Percentiles rank a stretch among this genome's conserved stretches.
Evolutionary conservation across 1,284 basidiomycete species (phyloP).

Genomic region (Tausonia pullulans): DNA sequence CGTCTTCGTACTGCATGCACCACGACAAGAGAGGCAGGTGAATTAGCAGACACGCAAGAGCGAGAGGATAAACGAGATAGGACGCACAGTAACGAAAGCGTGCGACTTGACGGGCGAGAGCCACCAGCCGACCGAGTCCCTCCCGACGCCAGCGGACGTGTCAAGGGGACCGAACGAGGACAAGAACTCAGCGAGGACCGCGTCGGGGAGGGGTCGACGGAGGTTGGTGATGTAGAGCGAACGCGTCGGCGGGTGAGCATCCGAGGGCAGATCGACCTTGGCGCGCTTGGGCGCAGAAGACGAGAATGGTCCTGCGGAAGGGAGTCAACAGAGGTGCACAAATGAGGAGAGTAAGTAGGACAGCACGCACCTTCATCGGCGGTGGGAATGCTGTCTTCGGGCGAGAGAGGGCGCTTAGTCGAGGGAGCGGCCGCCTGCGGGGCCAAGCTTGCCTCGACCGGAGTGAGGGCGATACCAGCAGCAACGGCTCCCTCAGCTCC

Average conservation of each 20-base stretch:
- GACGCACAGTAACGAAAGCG: conserved; percentile 23
- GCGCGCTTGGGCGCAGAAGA: not conserved
- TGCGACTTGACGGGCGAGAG: conserved; percentile 32
- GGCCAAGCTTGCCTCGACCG: not conserved
- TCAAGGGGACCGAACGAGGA: conserved; percentile 18
- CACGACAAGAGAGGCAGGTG: not conserved
- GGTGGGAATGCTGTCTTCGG: not conserved
- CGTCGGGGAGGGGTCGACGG: conserved; percentile 28
- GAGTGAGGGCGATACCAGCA: not conserved
- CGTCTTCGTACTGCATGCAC: not conserved
- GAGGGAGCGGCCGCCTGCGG: not conserved
- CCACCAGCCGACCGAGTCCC: conserved; percentile 24
- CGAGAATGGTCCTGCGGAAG: not conserved
- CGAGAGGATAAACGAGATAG: not conserved
- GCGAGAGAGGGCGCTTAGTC: not conserved
- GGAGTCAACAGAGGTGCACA: not conserved
- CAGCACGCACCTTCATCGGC: not conserved
- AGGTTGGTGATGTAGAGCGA: conserved; percentile 33
- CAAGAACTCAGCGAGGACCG: conserved; percentile 18
- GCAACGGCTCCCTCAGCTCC: not conserved
- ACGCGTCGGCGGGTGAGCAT: conserved; percentile 28
- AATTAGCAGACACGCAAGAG: too few species aligned
- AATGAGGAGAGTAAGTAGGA: not conserved
- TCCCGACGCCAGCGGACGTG: conserved; percentile 15
- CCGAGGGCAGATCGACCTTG: conserved; percentile 8